Conservation (phyloP, 805 yeast species). For the Candida berthetii region DNA sequence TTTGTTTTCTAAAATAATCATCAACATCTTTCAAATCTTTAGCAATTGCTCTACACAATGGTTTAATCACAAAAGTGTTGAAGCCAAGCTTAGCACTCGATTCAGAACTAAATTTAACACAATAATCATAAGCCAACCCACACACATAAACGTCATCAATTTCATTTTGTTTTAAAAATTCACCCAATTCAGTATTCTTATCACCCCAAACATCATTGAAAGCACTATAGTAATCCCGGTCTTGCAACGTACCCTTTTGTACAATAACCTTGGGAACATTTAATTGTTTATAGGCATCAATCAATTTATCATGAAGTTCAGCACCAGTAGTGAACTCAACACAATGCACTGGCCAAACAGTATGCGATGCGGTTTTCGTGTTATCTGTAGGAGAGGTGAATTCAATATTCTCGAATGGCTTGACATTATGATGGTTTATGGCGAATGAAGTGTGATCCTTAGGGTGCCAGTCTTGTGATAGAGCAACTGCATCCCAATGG, state of each 20-base stretch:
- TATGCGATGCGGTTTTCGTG: constrained; percentile 28
- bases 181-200: constrained; percentile 61
- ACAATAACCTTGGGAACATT: constrained; percentile 38
- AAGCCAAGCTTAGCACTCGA: constrained; percentile 63
- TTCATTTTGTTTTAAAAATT: constrained; percentile 34
- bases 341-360: constrained; percentile 91
- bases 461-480: constrained; percentile 92
- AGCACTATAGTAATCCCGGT: constrained; percentile 84
- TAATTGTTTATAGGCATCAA: constrained; percentile 19
- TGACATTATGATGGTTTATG: constrained; percentile 41
- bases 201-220: constrained; percentile 75
- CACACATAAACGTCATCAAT: constrained; percentile 64
- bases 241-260: constrained; percentile 64
- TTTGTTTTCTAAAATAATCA: constrained; percentile 21
- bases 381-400: constrained; percentile 45
- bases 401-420: constrained; percentile 44
- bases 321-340: constrained; percentile 69
- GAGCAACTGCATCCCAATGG: constrained; percentile 59
- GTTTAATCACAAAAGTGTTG: constrained; percentile 52
- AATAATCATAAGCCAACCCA: constrained; percentile 84
- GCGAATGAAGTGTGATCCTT: constrained; percentile 77
- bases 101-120: constrained; percentile 73
- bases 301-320: constrained; percentile 47
- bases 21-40: constrained; percentile 34
- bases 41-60: constrained; percentile 51